Conservation (phyloP, 257 asterid species). For the Primulina huaijiensis region DNA sequence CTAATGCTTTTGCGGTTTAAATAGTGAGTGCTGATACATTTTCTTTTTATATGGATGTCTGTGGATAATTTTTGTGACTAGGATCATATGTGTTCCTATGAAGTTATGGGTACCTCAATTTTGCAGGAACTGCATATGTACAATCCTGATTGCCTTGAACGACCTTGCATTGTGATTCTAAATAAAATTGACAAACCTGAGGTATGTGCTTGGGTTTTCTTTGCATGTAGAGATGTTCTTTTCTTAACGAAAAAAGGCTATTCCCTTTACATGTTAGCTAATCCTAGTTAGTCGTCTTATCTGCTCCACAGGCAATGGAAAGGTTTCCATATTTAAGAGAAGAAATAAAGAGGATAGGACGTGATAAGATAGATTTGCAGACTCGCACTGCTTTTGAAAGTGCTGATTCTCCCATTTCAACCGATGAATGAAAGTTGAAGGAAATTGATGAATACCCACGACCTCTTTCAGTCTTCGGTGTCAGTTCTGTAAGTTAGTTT, state of each 20-base stretch:
- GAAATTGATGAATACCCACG: constrained; percentile 77
- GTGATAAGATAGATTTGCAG: too few relatives aligned
- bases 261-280: too few relatives aligned
- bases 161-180: constrained; percentile 83
- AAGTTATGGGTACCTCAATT: constrained; percentile 16
- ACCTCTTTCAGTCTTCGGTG: constrained; percentile 83
- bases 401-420: too few relatives aligned
- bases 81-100: background rate
- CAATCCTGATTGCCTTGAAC: constrained; percentile 91
- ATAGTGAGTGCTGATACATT: background rate
- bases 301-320: too few relatives aligned
- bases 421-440: constrained; percentile 46
- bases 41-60: background rate
- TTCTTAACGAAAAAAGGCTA: too few relatives aligned
- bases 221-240: constrained; percentile 13
- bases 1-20: background rate
- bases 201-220: constrained; percentile 41
- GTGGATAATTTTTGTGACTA: background rate
- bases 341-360: too few relatives aligned
- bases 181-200: constrained; percentile 83
- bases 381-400: too few relatives aligned
- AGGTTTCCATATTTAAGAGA: too few relatives aligned
- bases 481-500: constrained; percentile 45
- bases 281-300: too few relatives aligned
- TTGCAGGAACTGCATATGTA: constrained; percentile 95